Percentiles rank a stretch among this genome's conserved stretches.
Conservation (phyloP, 345 rosid species). For the Arabis alpina region DNA sequence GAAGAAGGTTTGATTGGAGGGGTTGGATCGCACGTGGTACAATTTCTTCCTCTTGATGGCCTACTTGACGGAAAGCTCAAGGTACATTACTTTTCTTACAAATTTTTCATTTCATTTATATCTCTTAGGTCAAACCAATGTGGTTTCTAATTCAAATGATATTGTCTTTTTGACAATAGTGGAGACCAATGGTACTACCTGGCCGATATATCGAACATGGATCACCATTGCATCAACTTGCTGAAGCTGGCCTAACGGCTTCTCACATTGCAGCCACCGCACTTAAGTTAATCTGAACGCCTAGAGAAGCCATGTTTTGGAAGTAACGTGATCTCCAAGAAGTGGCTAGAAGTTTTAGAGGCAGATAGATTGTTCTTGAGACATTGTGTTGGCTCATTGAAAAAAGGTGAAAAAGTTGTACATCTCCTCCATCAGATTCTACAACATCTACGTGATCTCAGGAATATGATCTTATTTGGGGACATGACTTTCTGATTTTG, state of each 20-base stretch:
- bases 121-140: not conserved
- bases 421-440: no score
- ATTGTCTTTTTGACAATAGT: constrained; percentile 46
- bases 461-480: no score
- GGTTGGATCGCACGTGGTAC: constrained; percentile 82
- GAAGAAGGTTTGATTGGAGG: constrained; percentile 95
- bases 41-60: constrained; percentile 71
- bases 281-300: constrained; percentile 64
- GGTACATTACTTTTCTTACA: constrained; percentile 25
- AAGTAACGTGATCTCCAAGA: not conserved
- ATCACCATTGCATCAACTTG: constrained; percentile 70
- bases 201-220: constrained; percentile 86
- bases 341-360: not conserved
- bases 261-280: constrained; percentile 90
- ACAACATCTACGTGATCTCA: no score
- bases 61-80: constrained; percentile 80
- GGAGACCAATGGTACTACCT: constrained; percentile 85
- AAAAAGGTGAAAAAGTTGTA: no score
- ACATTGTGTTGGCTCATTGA: no score
- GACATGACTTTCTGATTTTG: no score
- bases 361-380: no score
- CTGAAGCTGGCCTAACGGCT: constrained; percentile 81
- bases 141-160: not conserved
- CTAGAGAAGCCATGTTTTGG: constrained; percentile 56
- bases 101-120: not conserved